These are phyloP conservation scores for Nicotiana attenuata DNA, from an alignment of 257 asterid species.

Conservation along the genomic window DNA sequence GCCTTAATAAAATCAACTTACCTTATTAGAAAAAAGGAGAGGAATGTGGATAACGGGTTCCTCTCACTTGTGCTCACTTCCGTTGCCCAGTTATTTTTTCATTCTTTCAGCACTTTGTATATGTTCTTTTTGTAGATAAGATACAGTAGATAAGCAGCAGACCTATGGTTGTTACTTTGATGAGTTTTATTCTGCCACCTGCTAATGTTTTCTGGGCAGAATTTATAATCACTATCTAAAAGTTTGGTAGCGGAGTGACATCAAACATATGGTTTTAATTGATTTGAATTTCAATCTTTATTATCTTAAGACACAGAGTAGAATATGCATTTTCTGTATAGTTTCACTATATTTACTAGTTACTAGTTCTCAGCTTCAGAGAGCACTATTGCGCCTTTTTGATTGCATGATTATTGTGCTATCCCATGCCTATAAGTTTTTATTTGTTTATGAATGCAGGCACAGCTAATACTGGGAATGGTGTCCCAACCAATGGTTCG, in stretches of 20 bases:
- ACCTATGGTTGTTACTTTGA: background rate
- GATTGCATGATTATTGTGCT: background rate
- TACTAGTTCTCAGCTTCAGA: background rate
- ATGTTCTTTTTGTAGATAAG: background rate
- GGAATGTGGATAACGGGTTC: background rate
- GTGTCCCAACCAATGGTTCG: conserved; percentile 86
- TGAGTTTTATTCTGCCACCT: background rate
- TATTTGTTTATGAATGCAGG: conserved; percentile 44
- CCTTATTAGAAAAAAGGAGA: background rate
- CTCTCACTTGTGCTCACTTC: background rate
- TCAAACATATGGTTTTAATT: background rate
- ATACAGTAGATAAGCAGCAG: background rate
- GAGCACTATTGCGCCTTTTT: background rate
- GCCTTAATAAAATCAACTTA: too few relatives aligned
- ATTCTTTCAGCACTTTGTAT: background rate
- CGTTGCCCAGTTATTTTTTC: background rate
- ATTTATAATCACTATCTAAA: background rate
- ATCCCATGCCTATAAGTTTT: background rate
- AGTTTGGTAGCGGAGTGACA: background rate
- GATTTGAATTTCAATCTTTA: background rate
- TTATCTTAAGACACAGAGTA: background rate
- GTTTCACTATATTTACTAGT: background rate
- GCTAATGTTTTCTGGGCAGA: background rate
- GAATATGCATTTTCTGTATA: background rate
- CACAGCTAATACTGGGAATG: conserved; percentile 71